Base-by-base conservation (phyloP, 495 filamentous ascomycete genomes). In the Sphaerosporella brunnea region DNA sequence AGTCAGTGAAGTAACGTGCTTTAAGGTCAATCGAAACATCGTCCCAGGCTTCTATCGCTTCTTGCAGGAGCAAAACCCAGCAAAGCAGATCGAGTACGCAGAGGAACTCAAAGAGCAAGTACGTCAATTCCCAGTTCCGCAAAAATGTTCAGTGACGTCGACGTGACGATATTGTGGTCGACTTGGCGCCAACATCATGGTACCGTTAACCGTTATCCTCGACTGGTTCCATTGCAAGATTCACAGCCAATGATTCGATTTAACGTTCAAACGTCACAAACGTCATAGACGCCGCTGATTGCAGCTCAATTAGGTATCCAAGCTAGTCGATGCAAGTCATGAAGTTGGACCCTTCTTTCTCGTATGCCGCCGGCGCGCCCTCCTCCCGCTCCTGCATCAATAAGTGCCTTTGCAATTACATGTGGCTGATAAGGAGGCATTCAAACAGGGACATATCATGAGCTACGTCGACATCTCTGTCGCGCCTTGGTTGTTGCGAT, bases 401-500 rank as follows among this genome's bases (percentile, higher is more conserved):
- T n/a, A n/a, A n/a, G n/a, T n/a, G n/a, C n/a, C n/a, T n/a, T n/a
- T n/a, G n/a, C n/a, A n/a, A n/a, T n/a, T n/a, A n/a, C n/a, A n/a
- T n/a, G n/a, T n/a, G n/a, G n/a, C n/a, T n/a, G n/a, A n/a, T n/a
- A n/a, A n/a, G n/a, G n/a, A n/a, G n/a, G n/a, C n/a, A n/a, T n/a
- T n/a, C n/a, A n/a, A n/a, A 51, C 55, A 60, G 57, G 84, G 84
- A 7, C 64, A 67, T 11, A 63, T 73, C 11, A 64, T 90, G 21
- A 78, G 75, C 25, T 81, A 83, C 50, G 85, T 93, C 2, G 88
- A 96, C 54, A 70, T 93, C 19, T 82, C 90, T 53, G 73, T 88
- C 39, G 87, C 86, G 5, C 88, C 88, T 5, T 96, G 88, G 75
- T 72, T 90, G 40, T 56, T 94, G 25, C 77, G 88, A 0, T 63